A percentile compares a stretch with the other conserved stretches of the same genome.
These are phyloP conservation scores for Alternaria sp. DNA, from an alignment of 2,329 filamentous ascomycete genomes.

Conservation along the genomic window DNA sequence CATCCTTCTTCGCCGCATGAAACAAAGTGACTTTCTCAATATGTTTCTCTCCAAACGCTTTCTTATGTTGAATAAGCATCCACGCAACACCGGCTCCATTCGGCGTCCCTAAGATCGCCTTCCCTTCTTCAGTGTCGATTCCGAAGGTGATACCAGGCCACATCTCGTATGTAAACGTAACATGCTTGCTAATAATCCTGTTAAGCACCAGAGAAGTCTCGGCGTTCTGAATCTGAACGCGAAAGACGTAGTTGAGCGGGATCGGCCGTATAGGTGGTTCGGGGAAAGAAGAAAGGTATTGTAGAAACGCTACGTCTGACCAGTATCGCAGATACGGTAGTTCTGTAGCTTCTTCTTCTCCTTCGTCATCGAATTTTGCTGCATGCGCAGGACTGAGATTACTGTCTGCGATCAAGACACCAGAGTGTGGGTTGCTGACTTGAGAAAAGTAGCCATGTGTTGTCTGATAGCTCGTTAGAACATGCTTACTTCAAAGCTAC, in stretches of 20 bases:
- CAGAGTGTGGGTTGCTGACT: not conserved
- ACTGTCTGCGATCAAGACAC: not conserved
- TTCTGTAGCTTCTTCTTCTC: not conserved
- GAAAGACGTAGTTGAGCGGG: conserved; percentile 6
- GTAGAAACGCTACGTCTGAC: conserved; percentile 22
- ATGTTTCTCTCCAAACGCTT: not conserved
- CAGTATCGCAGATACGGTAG: conserved; percentile 10
- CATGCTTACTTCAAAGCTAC: accelerated
- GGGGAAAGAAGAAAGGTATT: not conserved
- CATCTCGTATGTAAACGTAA: not conserved
- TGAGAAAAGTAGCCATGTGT: not conserved
- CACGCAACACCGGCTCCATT: conserved; percentile 7
- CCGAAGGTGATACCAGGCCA: conserved; percentile 7
- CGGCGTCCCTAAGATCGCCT: conserved; percentile 16
- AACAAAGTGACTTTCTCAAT: conserved; percentile 12
- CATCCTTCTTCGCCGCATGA: not conserved
- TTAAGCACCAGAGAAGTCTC: not conserved
- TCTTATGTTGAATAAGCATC: conserved; percentile 11
- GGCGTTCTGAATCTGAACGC: conserved; percentile 3
- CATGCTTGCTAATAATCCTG: not conserved
- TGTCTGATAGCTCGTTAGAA: not conserved
- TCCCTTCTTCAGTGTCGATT: conserved; percentile 14
- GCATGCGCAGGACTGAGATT: not conserved
- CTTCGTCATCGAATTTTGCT: not conserved
- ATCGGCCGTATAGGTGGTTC: not conserved